Conservation (phyloP, 2,329 filamentous ascomycete species). For the Botrytis fabae region DNA sequence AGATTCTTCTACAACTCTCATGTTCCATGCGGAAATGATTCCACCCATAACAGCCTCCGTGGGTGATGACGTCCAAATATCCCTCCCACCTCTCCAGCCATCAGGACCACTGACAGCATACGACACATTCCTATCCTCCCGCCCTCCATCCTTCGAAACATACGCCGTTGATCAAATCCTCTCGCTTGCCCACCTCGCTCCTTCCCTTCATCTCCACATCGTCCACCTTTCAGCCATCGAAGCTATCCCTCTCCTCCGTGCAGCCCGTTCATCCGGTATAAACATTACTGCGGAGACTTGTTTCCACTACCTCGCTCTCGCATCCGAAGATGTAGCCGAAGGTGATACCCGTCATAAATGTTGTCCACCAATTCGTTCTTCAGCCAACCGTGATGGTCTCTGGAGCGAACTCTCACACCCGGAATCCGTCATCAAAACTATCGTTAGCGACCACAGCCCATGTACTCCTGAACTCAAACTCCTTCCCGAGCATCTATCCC, state of each 20-base stretch:
- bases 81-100: constrained; percentile 68
- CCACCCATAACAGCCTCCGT: constrained; percentile 81
- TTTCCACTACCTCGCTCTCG: constrained; percentile 71
- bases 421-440: constrained; percentile 82
- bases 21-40: constrained; percentile 99
- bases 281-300: constrained; percentile 77
- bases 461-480: constrained; percentile 95
- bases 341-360: constrained; percentile 74
- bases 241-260: constrained; percentile 64
- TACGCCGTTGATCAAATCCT: constrained; percentile 87
- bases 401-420: constrained; percentile 76
- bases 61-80: constrained; percentile 71
- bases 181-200: constrained; percentile 75
- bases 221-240: constrained; percentile 70
- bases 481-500: constrained; percentile 64
- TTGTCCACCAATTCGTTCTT: constrained; percentile 68
- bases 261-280: constrained; percentile 60
- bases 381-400: constrained; percentile 60
- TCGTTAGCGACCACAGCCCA: constrained; percentile 94
- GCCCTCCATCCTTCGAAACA: constrained; percentile 86
- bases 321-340: constrained; percentile 63
- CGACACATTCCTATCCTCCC: constrained; percentile 86
- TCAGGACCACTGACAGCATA: constrained; percentile 75
- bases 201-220: constrained; percentile 83
- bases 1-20: constrained; percentile 81